Percentiles rank a stretch among this genome's conserved stretches.
phyloP scores from a whole-genome alignment of 768 basidiomycete genomes.

The Lactarius evosmus region DNA sequence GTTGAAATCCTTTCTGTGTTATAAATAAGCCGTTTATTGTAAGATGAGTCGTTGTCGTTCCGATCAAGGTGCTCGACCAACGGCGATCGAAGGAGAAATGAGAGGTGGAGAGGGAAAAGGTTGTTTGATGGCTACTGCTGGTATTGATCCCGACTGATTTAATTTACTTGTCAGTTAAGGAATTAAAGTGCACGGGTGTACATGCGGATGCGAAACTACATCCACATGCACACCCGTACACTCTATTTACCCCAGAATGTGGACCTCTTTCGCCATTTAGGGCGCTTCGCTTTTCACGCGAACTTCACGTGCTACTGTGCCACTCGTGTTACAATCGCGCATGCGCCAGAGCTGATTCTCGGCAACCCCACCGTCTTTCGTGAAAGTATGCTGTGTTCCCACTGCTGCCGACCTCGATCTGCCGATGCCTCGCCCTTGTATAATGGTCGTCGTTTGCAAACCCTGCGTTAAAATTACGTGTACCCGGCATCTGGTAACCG shows the following conservation, averaged over 20 bases:
- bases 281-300: background rate
- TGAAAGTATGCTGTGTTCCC: slow-evolving; percentile 11
- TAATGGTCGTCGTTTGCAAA: background rate
- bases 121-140: background rate
- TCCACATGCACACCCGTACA: background rate
- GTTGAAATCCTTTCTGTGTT: background rate
- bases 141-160: background rate
- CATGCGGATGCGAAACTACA: slow-evolving; percentile 1
- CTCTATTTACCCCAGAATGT: background rate
- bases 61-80: background rate
- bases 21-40: background rate
- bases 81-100: background rate
- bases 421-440: slow-evolving; percentile 15
- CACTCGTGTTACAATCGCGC: background rate
- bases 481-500: slow-evolving; percentile 15
- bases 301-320: background rate
- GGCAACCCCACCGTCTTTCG: background rate
- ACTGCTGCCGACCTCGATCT: slow-evolving; percentile 5
- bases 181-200: background rate
- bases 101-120: background rate
- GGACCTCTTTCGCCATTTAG: background rate
- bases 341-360: background rate
- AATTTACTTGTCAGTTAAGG: background rate
- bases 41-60: background rate
- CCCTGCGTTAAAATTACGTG: slow-evolving; percentile 21